Conservation (phyloP, 805 yeast species). For the Pichia manshurica region DNA sequence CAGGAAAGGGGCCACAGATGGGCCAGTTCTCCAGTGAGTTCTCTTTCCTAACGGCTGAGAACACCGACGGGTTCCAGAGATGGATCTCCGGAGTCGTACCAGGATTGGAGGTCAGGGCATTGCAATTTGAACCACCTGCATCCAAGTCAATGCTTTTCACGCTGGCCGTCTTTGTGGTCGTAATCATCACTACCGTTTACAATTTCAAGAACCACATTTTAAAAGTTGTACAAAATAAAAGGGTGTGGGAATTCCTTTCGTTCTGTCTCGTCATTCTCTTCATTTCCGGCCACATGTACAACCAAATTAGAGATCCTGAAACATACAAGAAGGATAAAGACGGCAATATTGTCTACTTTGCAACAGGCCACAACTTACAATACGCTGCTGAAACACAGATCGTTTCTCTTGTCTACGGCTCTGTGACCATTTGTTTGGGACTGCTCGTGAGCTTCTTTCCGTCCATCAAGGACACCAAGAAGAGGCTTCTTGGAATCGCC, state of each 20-base stretch:
- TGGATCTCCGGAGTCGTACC: conserved; percentile 12
- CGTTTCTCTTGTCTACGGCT: conserved; percentile 65
- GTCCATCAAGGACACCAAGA: conserved; percentile 36
- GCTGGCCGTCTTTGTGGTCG: conserved; percentile 32
- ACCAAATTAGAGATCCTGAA: conserved; percentile 69
- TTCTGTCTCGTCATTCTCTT: conserved; percentile 64
- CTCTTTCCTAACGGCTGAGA: conserved; percentile 42
- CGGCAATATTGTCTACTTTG: conserved; percentile 35
- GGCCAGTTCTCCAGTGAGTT: conserved; percentile 32
- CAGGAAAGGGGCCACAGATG: conserved; percentile 24
- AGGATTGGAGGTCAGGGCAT: conserved; percentile 1
- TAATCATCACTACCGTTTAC: conserved; percentile 20
- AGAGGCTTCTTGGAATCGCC: conserved; percentile 45
- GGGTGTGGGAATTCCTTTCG: conserved; percentile 68
- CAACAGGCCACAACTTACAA: conserved; percentile 67
- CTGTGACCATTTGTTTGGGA: conserved; percentile 55
- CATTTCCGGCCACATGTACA: conserved; percentile 90
- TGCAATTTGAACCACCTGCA: conserved; percentile 2
- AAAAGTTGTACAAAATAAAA: conserved; percentile 42
- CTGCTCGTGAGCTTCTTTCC: conserved; percentile 56
- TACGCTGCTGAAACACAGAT: conserved; percentile 87
- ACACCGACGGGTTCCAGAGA: conserved; percentile 19
- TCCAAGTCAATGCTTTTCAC: conserved; percentile 26
- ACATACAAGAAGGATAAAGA: conserved; percentile 45
- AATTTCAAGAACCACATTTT: conserved; percentile 32